Evolutionary conservation across 352 stramenopile species (phyloP), one percentile per base, ranked within the genome.

Genomic region (Phytophthora citrophthora): DNA sequence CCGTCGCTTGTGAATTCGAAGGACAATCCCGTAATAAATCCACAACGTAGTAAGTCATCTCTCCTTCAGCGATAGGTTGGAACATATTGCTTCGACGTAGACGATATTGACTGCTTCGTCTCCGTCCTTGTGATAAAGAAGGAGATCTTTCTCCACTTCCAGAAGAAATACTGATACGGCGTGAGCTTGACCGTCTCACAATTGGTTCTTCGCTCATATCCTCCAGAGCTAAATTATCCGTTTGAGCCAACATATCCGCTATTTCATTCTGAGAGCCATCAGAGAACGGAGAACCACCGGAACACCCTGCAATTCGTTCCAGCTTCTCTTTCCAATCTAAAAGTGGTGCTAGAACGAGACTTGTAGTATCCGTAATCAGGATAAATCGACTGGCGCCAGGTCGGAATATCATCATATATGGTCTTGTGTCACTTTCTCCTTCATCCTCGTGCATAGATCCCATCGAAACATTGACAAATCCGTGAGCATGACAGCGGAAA

Each of bases 21-120:
- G n/a, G n/a, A n/a, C n/a, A 73, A 43, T 90, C 81, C 31, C 79
- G 81, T 50, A 88, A 74, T 43, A 90, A 53, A 32, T 90, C 79
- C n/a, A 90, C 79, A 38, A 90, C 81, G 53, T 85, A 84, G 52
- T 90, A 90, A 9, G 39, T 66, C 18, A 90, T 55, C n/a, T 79
- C 55, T 5, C 78, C 74, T 41, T 90, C 81, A 26, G 48, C 65
- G 13, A 73, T 27, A 15, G 65, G 59, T 15, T 61, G 52, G 9
- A 54, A 41, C 5, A 51, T 18, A 15, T 54, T 61, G 45, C 47
- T 63, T 45, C 51, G 62, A 34, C 43, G 60, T 16, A 61, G 34
- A 6, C 64, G 26, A 46, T 79, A 36, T 52, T 65, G 64, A 81
- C 76, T 44, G 54, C 75, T 56, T 64, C 71, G 41, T 72, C 52